These are phyloP conservation scores for Calonectria crousiana DNA, from an alignment of 2,329 filamentous ascomycete genomes.

Conservation along the genomic window DNA sequence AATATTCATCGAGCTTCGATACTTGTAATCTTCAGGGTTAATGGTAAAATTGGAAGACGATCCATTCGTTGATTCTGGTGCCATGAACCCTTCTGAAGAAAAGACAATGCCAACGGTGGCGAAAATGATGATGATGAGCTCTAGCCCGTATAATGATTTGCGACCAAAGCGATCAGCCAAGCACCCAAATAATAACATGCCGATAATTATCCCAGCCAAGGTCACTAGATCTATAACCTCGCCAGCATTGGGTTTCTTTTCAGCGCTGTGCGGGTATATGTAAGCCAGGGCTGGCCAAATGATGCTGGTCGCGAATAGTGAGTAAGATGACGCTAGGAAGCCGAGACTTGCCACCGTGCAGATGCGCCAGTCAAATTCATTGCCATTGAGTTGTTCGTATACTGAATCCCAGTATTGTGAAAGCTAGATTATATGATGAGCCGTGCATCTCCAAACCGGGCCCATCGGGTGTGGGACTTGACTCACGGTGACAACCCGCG, in stretches of 20 bases:
- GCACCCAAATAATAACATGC: constrained; percentile 40
- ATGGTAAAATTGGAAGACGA: background rate
- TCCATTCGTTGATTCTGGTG: background rate
- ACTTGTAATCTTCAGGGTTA: background rate
- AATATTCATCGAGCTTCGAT: constrained; percentile 4
- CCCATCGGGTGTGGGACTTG: background rate
- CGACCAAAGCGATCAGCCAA: constrained; percentile 43
- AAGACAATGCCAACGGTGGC: constrained; percentile 39
- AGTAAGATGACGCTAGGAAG: constrained; percentile 47
- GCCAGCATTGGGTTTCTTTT: constrained; percentile 16
- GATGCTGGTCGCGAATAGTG: constrained; percentile 45
- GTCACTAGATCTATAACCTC: constrained; percentile 40
- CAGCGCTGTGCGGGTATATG: constrained; percentile 37
- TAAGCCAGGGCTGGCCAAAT: constrained; percentile 43
- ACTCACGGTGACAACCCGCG: background rate
- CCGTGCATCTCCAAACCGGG: background rate
- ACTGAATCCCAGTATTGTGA: background rate
- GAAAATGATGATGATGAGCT: constrained; percentile 40
- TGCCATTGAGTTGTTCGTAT: constrained; percentile 24
- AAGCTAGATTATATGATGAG: background rate
- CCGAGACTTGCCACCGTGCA: constrained; percentile 43
- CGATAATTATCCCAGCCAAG: constrained; percentile 33
- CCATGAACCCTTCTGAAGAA: constrained; percentile 28
- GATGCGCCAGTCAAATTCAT: constrained; percentile 43
- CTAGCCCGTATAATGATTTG: constrained; percentile 41